These are phyloP conservation scores for Spathaspora boniae DNA, from an alignment of 805 yeast genomes.

Conservation along the genomic window DNA sequence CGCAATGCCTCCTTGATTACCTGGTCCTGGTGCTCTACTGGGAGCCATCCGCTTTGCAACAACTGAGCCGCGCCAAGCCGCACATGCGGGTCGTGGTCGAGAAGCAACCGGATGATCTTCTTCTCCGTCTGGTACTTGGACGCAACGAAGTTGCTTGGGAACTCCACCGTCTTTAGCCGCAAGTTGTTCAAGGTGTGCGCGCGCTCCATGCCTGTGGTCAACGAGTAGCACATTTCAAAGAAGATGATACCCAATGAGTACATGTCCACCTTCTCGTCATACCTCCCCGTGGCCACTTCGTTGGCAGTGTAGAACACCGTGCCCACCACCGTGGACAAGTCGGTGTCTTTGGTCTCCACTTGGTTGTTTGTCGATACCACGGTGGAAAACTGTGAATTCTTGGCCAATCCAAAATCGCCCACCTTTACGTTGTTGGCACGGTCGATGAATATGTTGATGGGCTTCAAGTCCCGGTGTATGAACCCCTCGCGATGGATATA, in stretches of 20 bases:
- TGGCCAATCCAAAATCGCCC: conserved; percentile 97
- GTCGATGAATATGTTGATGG: conserved; percentile 93
- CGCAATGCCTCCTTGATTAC: conserved; percentile 83
- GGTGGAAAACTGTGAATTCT: conserved; percentile 62
- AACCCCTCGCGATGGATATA: conserved; percentile 93
- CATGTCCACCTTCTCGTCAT: conserved; percentile 93
- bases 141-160: conserved; percentile 66
- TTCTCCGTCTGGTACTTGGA: conserved; percentile 55
- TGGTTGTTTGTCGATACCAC: conserved; percentile 38
- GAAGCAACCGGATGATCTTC: conserved; percentile 59
- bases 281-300: conserved; percentile 78
- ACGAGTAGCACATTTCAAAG: conserved; percentile 86
- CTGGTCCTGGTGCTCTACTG: conserved; percentile 87
- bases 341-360: conserved; percentile 65
- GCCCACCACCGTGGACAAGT: conserved; percentile 89
- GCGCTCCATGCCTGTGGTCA: conserved; percentile 93
- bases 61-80: conserved; percentile 80
- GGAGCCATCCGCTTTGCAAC: conserved; percentile 76
- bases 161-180: conserved; percentile 55
- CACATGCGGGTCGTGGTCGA: conserved; percentile 73
- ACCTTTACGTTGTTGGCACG: conserved; percentile 83
- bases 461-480: conserved; percentile 92
- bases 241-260: conserved; percentile 92
- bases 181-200: conserved; percentile 65
- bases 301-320: conserved; percentile 90